Evolutionary conservation across 176 grass and related monocot species (phyloP), one percentile per base, ranked within the genome.

Genomic region (Carex scoparia): DNA sequence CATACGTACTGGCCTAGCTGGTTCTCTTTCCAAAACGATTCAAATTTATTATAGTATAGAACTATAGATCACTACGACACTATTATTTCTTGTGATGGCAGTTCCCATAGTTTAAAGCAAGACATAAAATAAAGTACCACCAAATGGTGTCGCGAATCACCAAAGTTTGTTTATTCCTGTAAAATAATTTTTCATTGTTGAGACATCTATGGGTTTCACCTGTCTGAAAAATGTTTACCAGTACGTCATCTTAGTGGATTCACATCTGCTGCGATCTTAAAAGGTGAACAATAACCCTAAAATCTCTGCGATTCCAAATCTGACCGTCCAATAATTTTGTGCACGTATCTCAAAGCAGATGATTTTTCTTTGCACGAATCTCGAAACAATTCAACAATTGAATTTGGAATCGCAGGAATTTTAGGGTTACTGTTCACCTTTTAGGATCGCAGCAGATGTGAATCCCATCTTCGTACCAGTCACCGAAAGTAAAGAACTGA

Each of bases 11-110:
- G n/a, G 56, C 56, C 59, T 81, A 48, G 4, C 27, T 7, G 59
- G 55, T 62, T 75, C 79, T 44, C 59, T 81, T 81, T 81, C 59
- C 56, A 62, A 62, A 61, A 48, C 58, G 1, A 49, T 64, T 65
- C 56, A 62, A 65, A 65, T 44, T 23, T 81, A 44, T 48, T 81
- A 44, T 51, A 51, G 0, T 9, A 49, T 7, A 8, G 23, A 23
- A 23, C 23, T 46, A 46, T 64, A 76, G 13, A 48, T 60, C 53
- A 75, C 51, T 46, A 57, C 23, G 33, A 62, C 44, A 30, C 63
- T 42, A 61, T 74, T 58, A 76, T 70, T 78, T 73, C 68, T 49
- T 75, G 66, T 73, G 68, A 85, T 37, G 83, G 40, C 83, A 85
- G 51, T 81, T 65, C 18, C 38, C 83, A 75, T 48, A 31, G 30